Conservation (phyloP, 192 early-diverging fungal species). For the Umbelopsis ramanniana region DNA sequence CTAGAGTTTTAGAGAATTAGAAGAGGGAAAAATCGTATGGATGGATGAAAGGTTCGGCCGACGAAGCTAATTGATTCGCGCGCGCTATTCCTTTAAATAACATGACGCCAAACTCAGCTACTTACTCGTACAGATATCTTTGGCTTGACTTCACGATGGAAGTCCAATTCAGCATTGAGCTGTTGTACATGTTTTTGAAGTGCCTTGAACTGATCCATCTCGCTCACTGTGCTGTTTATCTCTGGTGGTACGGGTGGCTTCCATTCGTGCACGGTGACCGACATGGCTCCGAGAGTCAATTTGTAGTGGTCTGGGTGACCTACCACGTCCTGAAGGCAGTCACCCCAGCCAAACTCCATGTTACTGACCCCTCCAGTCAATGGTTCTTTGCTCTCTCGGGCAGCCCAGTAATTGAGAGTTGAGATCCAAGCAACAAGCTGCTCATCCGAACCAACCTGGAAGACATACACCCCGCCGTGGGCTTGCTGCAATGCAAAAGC, state of each 20-base stretch:
- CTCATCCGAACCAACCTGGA: conserved; percentile 74
- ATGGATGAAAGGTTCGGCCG: not conserved
- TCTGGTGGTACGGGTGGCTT: conserved; percentile 49
- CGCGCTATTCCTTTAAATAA: too few species aligned
- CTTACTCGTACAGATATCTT: conserved; percentile 40
- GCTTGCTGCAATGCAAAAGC: conserved; percentile 87
- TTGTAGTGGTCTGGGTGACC: not conserved
- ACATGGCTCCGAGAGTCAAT: conserved; percentile 26
- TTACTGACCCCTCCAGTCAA: conserved; percentile 85
- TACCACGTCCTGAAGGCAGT: conserved; percentile 35
- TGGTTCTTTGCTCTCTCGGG: conserved; percentile 89
- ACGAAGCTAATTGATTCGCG: too few species aligned
- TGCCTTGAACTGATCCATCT: conserved; percentile 57
- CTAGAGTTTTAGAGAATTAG: conserved; percentile 8
- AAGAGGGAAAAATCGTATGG: not conserved
- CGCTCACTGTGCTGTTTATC: conserved; percentile 40
- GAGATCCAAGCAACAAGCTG: conserved; percentile 83
- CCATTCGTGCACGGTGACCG: conserved; percentile 52
- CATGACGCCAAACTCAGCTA: not conserved
- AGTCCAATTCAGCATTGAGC: conserved; percentile 69
- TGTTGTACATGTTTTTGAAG: conserved; percentile 66
- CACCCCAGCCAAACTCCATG: conserved; percentile 94
- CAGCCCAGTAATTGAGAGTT: conserved; percentile 97
- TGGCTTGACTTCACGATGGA: conserved; percentile 62
- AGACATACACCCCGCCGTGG: conserved; percentile 83